phyloP scores from a whole-genome alignment of 495 filamentous ascomycete genomes.

The Penicillium goetzii region DNA sequence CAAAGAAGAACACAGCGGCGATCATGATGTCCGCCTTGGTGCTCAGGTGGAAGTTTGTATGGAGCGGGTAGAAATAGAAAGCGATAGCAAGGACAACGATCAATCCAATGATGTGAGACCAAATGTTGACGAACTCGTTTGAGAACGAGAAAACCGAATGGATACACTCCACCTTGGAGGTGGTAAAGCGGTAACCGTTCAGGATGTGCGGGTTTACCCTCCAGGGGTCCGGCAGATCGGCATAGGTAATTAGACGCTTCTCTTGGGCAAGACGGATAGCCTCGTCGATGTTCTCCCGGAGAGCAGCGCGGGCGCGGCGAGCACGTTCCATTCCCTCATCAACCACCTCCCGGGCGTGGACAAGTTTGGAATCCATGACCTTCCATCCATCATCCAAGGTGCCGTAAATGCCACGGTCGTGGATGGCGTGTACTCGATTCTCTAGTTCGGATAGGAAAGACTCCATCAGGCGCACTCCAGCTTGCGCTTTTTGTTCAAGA shows the following conservation, averaged over 20 bases:
- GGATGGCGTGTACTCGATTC: slow-evolving; percentile 73
- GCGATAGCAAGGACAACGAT: slow-evolving; percentile 85
- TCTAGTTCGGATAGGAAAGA: slow-evolving; percentile 83
- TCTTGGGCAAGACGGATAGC: slow-evolving; percentile 80
- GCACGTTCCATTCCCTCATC: slow-evolving; percentile 85
- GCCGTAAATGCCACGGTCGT: slow-evolving; percentile 60
- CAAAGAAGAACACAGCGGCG: slow-evolving; percentile 94
- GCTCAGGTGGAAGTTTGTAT: slow-evolving; percentile 81
- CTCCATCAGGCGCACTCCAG: slow-evolving; percentile 85
- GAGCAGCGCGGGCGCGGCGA: slow-evolving; percentile 70
- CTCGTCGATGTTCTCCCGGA: slow-evolving; percentile 78
- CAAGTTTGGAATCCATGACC: slow-evolving; percentile 73
- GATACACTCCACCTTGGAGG: slow-evolving; percentile 84
- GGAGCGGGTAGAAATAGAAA: slow-evolving; percentile 94
- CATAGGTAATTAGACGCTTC: slow-evolving; percentile 81
- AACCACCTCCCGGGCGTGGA: slow-evolving; percentile 74
- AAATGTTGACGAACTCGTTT: slow-evolving; percentile 97
- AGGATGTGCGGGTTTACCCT: slow-evolving; percentile 92
- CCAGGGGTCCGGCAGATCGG: slow-evolving; percentile 91
- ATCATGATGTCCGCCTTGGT: slow-evolving; percentile 86
- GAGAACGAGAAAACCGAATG: slow-evolving; percentile 79
- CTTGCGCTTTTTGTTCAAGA: slow-evolving; percentile 86
- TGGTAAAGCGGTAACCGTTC: slow-evolving; percentile 88
- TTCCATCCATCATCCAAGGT: slow-evolving; percentile 70
- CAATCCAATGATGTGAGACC: slow-evolving; percentile 89